Percentiles rank a stretch among this genome's conserved stretches.
Conservation (phyloP, 2,329 filamentous ascomycete species). For the Monilinia laxa region DNA sequence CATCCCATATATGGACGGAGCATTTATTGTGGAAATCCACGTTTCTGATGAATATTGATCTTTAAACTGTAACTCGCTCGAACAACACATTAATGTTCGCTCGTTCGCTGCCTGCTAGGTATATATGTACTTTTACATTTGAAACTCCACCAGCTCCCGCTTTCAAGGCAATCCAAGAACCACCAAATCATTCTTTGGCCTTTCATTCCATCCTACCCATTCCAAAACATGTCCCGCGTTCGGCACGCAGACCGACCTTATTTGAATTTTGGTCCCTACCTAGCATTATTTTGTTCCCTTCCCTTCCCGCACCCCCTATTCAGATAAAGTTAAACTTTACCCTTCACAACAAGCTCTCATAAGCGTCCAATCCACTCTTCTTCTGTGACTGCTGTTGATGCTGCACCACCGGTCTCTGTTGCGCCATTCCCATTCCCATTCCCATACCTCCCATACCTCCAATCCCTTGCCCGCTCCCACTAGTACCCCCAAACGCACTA, state of each 20-base stretch:
- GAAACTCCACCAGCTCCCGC: constrained; percentile 7
- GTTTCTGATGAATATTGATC: background rate
- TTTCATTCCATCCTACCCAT: background rate
- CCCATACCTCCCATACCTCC: constrained; percentile 8
- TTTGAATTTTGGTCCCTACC: background rate
- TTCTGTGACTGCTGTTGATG: constrained; percentile 37
- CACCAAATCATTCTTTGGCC: background rate
- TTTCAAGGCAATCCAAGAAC: background rate
- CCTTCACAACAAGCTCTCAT: constrained; percentile 53
- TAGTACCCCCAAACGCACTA: constrained; percentile 32
- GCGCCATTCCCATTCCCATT: constrained; percentile 32
- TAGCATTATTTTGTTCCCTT: background rate
- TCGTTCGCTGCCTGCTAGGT: background rate
- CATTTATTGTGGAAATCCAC: background rate
- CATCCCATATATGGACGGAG: background rate
- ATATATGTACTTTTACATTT: constrained; percentile 7
- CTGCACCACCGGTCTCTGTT: constrained; percentile 23
- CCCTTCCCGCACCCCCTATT: background rate
- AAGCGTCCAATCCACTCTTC: constrained; percentile 52
- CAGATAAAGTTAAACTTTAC: background rate
- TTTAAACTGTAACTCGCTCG: background rate
- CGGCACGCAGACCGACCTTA: background rate
- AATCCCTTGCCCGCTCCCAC: constrained; percentile 29
- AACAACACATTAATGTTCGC: background rate
- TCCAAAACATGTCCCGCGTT: background rate